Evolutionary conservation across 768 basidiomycete species (phyloP).

Genomic region (Flagelloscypha sp.): DNA sequence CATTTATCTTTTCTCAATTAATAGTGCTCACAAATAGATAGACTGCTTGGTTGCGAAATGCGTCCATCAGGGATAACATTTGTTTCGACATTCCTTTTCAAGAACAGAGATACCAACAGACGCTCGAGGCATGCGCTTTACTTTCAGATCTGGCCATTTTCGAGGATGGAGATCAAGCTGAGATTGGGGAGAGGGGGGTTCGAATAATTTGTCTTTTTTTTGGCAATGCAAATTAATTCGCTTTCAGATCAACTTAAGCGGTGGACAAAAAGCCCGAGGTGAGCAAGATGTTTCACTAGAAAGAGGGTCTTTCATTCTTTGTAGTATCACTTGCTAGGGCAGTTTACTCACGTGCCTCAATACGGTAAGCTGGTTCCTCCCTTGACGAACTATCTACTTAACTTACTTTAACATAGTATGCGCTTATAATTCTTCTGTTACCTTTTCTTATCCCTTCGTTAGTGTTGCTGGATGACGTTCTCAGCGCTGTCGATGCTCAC

Average conservation of each 20-base stretch:
- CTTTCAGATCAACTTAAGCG: slow-evolving; percentile 25
- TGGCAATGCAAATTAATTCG: background rate
- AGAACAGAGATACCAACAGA: slow-evolving; percentile 65
- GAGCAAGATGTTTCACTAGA: background rate
- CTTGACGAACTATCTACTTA: no score
- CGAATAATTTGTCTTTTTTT: slow-evolving; percentile 12
- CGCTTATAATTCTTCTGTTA: no score
- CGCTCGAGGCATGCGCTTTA: slow-evolving; percentile 65
- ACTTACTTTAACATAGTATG: no score
- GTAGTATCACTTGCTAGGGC: slow-evolving; percentile 52
- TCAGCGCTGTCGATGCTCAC: slow-evolving; percentile 48
- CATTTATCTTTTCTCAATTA: slow-evolving; percentile 16
- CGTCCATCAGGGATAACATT: slow-evolving; percentile 63
- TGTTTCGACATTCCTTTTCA: slow-evolving; percentile 72
- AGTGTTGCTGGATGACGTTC: slow-evolving; percentile 59
- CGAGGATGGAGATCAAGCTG: slow-evolving; percentile 50
- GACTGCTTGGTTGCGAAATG: slow-evolving; percentile 67
- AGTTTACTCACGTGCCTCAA: slow-evolving; percentile 57
- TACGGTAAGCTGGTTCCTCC: no score
- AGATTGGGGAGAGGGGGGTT: slow-evolving; percentile 51
- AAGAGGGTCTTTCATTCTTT: slow-evolving; percentile 6
- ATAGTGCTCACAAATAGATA: slow-evolving; percentile 37
- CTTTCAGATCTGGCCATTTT: slow-evolving; percentile 50
- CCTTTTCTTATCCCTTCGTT: no score
- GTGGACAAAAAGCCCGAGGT: slow-evolving; percentile 30